Conservation (phyloP, 2,329 filamentous ascomycete species). For the Hypomyces perniciosus region DNA sequence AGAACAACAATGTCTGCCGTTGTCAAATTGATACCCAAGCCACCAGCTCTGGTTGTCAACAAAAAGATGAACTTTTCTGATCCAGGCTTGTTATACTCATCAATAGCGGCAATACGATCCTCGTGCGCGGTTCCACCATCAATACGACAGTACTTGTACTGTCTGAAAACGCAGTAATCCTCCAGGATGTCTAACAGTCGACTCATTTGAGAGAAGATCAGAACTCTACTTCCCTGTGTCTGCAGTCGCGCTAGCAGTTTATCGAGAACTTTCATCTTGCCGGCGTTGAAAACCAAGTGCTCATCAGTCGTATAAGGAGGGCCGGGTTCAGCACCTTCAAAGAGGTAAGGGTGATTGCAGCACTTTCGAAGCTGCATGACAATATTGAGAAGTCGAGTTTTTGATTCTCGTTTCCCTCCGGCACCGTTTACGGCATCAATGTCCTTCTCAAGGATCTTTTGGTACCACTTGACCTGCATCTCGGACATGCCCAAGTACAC, state of each 20-base stretch:
- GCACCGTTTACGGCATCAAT: slow-evolving; percentile 98
- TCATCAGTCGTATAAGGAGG: slow-evolving; percentile 98
- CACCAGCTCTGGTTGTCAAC: slow-evolving; percentile 90
- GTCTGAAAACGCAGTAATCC: slow-evolving; percentile 94
- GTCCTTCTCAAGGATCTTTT: slow-evolving; percentile 97
- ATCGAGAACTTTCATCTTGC: slow-evolving; percentile 96
- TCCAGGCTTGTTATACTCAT: slow-evolving; percentile 93
- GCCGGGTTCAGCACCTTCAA: slow-evolving; percentile 93
- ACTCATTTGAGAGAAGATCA: slow-evolving; percentile 99
- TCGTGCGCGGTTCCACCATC: slow-evolving; percentile 96
- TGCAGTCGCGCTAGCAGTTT: slow-evolving; percentile 80
- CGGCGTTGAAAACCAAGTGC: slow-evolving; percentile 86
- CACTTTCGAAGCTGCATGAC: slow-evolving; percentile 99
- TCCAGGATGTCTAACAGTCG: slow-evolving; percentile 94
- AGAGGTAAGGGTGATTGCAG: slow-evolving; percentile 97
- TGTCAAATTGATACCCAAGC: slow-evolving; percentile 93
- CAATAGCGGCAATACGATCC: slow-evolving; percentile 93
- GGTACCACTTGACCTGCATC: slow-evolving; percentile 99
- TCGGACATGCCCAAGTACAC: slow-evolving; percentile 97
- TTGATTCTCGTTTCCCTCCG: slow-evolving; percentile 92
- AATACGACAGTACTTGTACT: slow-evolving; percentile 94
- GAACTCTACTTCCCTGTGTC: slow-evolving; percentile 83
- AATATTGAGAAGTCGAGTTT: slow-evolving; percentile 94
- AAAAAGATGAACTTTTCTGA: slow-evolving; percentile 97
- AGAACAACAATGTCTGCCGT: slow-evolving; percentile 92